Conservation (phyloP, 148 eudicot genomes). For the Vaccinium vitisidaea region DNA sequence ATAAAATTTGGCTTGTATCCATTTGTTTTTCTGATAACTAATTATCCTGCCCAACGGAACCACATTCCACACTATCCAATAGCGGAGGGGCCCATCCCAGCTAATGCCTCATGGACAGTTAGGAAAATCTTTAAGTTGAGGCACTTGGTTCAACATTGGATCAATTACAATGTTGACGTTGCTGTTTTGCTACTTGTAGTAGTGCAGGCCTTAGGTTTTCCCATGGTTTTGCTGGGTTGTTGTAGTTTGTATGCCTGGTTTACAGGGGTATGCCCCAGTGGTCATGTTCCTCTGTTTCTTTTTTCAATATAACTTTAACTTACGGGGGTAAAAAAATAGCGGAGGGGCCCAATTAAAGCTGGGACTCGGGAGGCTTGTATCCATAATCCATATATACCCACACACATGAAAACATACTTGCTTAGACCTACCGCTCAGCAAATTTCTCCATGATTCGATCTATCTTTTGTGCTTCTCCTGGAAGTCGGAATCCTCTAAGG, state of each 20-base stretch:
- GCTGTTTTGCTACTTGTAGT: too few species aligned
- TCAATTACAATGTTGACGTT: too few species aligned
- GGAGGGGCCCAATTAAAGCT: background rate
- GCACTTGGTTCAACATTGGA: too few species aligned
- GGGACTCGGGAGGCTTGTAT: background rate
- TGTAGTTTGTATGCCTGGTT: background rate
- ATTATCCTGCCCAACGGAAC: background rate
- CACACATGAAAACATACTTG: background rate
- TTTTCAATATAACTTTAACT: background rate
- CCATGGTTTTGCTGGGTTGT: too few species aligned
- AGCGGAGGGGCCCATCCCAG: background rate
- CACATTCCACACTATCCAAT: background rate
- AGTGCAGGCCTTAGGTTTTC: too few species aligned
- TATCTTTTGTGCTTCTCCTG: constrained; percentile 99
- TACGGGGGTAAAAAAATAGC: too few species aligned
- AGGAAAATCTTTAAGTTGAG: too few species aligned
- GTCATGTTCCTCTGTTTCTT: background rate
- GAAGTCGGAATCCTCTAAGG: constrained; percentile 93
- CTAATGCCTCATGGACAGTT: too few species aligned
- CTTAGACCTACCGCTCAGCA: constrained; percentile 87
- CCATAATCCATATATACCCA: background rate
- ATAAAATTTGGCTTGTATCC: background rate
- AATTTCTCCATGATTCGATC: constrained; percentile 99
- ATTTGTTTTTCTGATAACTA: background rate
- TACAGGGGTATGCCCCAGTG: background rate